These are phyloP conservation scores for Mucor plumbeus DNA, from an alignment of 371 early-diverging fungal species.

Conservation along the genomic window DNA sequence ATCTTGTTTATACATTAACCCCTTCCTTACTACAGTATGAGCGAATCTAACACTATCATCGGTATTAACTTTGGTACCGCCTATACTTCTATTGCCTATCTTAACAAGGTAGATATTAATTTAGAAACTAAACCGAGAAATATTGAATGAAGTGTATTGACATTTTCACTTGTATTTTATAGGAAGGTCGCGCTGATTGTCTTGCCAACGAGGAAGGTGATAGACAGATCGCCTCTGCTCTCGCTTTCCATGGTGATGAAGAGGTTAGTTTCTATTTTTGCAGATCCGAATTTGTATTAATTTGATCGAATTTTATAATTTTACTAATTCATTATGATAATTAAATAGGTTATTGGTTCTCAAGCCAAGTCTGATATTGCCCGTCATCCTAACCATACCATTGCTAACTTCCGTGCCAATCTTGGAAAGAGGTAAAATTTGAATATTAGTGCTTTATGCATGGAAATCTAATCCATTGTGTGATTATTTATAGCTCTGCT, in stretches of 20 bases:
- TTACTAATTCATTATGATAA: not conserved
- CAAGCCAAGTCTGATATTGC: constrained; percentile 92
- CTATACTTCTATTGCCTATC: constrained; percentile 88
- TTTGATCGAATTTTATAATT: not conserved
- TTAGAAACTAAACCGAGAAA: no score
- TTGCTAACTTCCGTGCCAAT: constrained; percentile 84
- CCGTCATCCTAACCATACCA: constrained; percentile 87
- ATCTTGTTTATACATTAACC: constrained; percentile 5
- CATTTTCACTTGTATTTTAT: constrained; percentile 36
- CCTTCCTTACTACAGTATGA: constrained; percentile 26
- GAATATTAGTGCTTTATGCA: not conserved
- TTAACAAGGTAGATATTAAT: constrained; percentile 67
- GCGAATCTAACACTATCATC: constrained; percentile 58
- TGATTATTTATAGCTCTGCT: constrained; percentile 31
- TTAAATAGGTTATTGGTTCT: constrained; percentile 82
- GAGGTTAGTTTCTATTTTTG: constrained; percentile 52
- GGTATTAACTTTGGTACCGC: constrained; percentile 92
- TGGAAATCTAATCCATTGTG: not conserved
- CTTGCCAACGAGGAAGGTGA: constrained; percentile 99
- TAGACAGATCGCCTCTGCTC: constrained; percentile 90
- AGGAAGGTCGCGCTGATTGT: constrained; percentile 86
- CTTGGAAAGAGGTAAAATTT: constrained; percentile 74
- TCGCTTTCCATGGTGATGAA: constrained; percentile 92
- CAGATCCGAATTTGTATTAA: not conserved
- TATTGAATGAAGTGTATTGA: constrained; percentile 38